Base-by-base conservation (phyloP, 2,329 filamentous ascomycete species). In the Neopestalotiopsis rosae region DNA sequence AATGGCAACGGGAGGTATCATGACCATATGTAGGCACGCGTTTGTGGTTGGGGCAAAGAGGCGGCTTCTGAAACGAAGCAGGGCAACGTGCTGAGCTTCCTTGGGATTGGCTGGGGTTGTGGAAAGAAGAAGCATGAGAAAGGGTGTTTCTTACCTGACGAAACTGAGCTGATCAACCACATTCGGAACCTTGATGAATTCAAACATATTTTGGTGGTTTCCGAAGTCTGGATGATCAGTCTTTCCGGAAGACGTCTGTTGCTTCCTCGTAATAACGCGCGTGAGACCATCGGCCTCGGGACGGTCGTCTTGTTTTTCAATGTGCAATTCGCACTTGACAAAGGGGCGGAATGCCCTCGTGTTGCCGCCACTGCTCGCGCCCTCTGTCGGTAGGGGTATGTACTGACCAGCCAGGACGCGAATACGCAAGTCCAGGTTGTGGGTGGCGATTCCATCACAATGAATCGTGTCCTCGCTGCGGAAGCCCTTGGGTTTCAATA, bases 401-500 rank as follows among this genome's bases (percentile, higher is more conserved):
- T 92, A 86, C 77, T 97, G 93, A 1, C 90, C 95, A 5, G 93
- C 93, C 69, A 94, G 86, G 32, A 97, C 81, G 42, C 90, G 92
- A 72, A 97, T 90, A 63, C 82, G 86, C 9, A 97, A 83, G 72
- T 92, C 87, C 38, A 97, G 80, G 0, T 83, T 89, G 68, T 83
- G 84, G 57, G 85, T 85, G 4, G 81, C 76, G 4, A 86, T 81
- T 1, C 83, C 83, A 30, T 85, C 80, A 58, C 82, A 81, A 67
- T 87, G 83, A 4, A 80, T 80, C 28, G 78, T 75, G 69, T 83
- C 80, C 20, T 80, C 77, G 72, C 83, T 85, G 69, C 90, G 91
- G 78, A 94, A 96, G 17, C 91, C 91, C 40, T 86, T 79, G 0
- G 95, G 94, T 80, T 98, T 98, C 70, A 96, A 85, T 2, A 95